Conservation (phyloP, 2,329 filamentous ascomycete species). For the Ascochyta clinopodiicola region DNA sequence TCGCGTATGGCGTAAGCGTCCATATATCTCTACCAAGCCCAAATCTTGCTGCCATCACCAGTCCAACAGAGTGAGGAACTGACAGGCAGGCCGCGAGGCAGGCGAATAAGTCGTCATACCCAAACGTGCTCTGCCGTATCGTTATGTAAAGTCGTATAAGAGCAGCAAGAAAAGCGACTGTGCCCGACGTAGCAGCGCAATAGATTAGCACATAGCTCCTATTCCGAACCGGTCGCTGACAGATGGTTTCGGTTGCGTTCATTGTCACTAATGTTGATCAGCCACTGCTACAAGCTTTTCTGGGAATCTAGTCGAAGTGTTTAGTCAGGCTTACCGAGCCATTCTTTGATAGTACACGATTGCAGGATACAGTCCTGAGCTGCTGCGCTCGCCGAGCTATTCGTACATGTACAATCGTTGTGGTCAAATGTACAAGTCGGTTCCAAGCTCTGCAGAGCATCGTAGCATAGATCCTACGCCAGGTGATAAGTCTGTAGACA, state of each 20-base stretch:
- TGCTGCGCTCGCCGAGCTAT: neutral
- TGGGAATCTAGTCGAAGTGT: neutral
- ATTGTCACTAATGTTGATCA: neutral
- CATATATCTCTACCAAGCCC: slow-evolving; percentile 36
- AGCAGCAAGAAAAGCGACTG: neutral
- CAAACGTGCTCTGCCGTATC: neutral
- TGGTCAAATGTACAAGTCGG: neutral
- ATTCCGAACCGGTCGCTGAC: neutral
- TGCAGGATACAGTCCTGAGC: neutral
- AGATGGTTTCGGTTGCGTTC: neutral
- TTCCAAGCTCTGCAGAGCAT: neutral
- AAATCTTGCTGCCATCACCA: neutral
- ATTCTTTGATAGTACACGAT: neutral
- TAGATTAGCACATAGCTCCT: neutral
- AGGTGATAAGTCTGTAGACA: too few relatives aligned
- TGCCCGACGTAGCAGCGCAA: neutral
- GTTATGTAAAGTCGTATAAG: neutral
- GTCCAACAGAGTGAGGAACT: neutral
- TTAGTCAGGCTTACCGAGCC: neutral
- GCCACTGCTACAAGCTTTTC: neutral
- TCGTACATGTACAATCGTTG: neutral
- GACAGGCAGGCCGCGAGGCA: slow-evolving; percentile 39
- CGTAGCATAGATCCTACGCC: neutral
- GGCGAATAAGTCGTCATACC: slow-evolving; percentile 4
- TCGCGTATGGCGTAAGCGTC: slow-evolving; percentile 50